Percentiles rank a stretch among this genome's conserved stretches.
phyloP scores from a whole-genome alignment of 2,329 filamentous ascomycete species.

The Lasiodiplodia theobromae region DNA sequence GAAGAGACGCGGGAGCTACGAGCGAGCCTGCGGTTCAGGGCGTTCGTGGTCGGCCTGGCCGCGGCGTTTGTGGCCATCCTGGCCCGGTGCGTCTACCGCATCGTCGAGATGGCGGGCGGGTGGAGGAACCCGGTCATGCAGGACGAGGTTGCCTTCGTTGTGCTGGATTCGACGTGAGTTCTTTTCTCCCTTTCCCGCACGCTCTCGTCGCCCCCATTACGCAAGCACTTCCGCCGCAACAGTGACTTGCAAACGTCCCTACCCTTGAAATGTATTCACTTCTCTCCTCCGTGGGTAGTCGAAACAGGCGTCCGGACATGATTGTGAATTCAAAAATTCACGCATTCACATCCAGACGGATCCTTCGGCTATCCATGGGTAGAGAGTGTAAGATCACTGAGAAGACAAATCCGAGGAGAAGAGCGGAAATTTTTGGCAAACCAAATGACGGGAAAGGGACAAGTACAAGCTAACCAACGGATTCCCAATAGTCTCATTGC shows the following conservation, averaged over 20 bases:
- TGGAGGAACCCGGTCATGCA: conserved; percentile 59
- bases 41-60: conserved; percentile 8
- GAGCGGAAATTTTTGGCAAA: conserved; percentile 45
- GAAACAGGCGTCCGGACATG: not conserved
- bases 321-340: not conserved
- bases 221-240: not conserved
- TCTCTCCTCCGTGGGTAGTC: not conserved
- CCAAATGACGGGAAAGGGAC: conserved; percentile 49
- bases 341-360: no score
- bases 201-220: conserved; percentile 49
- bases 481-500: conserved; percentile 9
- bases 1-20: not conserved
- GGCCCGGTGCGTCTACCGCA: conserved; percentile 50
- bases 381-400: not conserved
- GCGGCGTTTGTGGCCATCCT: conserved; percentile 42
- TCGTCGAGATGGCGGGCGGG: conserved; percentile 35
- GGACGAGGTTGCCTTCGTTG: conserved; percentile 53
- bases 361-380: not conserved
- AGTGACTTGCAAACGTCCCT: not conserved
- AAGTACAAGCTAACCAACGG: conserved; percentile 44
- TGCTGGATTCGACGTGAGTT: conserved; percentile 18
- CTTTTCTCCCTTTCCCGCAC: conserved; percentile 34
- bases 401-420: not conserved
- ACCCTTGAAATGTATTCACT: not conserved
- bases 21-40: not conserved